A percentile compares a stretch with the other conserved stretches of the same genome.
phyloP scores from a whole-genome alignment of 2,329 filamentous ascomycete genomes.

The Aspergillus caelatus region DNA sequence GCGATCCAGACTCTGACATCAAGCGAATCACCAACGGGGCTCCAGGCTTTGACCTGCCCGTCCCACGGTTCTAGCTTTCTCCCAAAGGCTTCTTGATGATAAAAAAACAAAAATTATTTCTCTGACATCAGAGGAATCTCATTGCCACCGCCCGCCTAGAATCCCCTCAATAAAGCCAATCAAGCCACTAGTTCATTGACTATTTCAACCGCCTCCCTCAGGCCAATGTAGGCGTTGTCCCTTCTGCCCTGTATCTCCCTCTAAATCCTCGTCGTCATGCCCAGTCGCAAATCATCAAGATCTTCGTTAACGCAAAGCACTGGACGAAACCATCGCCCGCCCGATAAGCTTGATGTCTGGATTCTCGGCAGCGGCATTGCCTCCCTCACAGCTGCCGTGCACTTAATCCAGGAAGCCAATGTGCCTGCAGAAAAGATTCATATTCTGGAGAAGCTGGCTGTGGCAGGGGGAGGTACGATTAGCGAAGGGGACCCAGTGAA shows the following conservation, averaged over 20 bases:
- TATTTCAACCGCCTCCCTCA: not conserved
- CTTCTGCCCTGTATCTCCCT: not conserved
- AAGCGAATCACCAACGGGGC: not conserved
- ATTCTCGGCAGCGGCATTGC: constrained; percentile 42
- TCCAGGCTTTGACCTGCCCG: not conserved
- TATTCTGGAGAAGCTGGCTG: constrained; percentile 35
- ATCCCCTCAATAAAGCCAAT: not conserved
- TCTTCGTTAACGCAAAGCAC: not conserved
- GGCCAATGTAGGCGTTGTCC: not conserved
- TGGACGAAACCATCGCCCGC: constrained; percentile 26
- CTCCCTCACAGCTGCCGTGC: constrained; percentile 39
- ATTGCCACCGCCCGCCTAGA: not conserved
- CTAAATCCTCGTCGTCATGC: not conserved
- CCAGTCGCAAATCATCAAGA: not conserved
- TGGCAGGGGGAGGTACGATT: constrained; percentile 35
- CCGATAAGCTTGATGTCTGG: constrained; percentile 30
- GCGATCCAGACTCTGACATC: constrained; percentile 6
- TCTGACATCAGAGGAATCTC: not conserved
- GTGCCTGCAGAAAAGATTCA: constrained; percentile 38
- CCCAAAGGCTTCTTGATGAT: no score
- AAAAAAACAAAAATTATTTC: not conserved
- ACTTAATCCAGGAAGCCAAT: constrained; percentile 39
- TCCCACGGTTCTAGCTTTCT: not conserved
- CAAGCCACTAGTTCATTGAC: not conserved
- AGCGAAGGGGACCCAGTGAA: constrained; percentile 32